phyloP scores from a whole-genome alignment of 1,139 yeast genomes.

The Candida albicans region DNA sequence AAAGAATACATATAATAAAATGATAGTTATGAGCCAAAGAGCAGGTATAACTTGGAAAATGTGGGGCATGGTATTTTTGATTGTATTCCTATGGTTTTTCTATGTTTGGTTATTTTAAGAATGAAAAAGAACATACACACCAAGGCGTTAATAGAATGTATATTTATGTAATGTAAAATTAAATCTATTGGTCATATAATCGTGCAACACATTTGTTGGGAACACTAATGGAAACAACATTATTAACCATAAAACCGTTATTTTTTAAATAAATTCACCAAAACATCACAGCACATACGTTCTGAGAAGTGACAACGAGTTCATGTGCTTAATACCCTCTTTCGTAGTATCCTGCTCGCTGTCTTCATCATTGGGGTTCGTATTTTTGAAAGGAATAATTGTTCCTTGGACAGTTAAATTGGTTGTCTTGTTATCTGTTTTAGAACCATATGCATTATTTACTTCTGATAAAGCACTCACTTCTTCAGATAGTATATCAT shows the following conservation, averaged over 20 bases:
- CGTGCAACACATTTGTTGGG: too few relatives aligned
- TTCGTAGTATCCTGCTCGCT: background rate
- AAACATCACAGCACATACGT: conserved; percentile 8
- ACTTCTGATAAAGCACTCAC: conserved; percentile 15
- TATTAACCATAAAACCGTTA: too few relatives aligned
- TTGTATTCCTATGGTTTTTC: conserved; percentile 68
- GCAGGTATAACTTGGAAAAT: conserved; percentile 80
- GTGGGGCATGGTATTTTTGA: conserved; percentile 68
- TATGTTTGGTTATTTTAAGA: conserved; percentile 71
- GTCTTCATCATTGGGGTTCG: background rate
- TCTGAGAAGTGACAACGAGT: conserved; percentile 10
- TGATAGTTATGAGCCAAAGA: conserved; percentile 79
- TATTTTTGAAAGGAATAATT: conserved; percentile 9
- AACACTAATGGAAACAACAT: too few relatives aligned
- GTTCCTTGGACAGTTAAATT: conserved; percentile 14
- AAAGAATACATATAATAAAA: conserved; percentile 67
- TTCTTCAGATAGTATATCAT: conserved; percentile 12
- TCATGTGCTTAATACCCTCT: background rate
- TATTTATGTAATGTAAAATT: background rate
- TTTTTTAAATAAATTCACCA: too few relatives aligned
- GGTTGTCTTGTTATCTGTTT: conserved; percentile 9
- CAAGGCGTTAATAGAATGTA: background rate
- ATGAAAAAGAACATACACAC: background rate
- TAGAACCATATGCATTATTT: conserved; percentile 16
- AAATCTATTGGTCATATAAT: too few relatives aligned